Conservation (phyloP, 257 asterid genomes). For the Nicotiana knightiana region DNA sequence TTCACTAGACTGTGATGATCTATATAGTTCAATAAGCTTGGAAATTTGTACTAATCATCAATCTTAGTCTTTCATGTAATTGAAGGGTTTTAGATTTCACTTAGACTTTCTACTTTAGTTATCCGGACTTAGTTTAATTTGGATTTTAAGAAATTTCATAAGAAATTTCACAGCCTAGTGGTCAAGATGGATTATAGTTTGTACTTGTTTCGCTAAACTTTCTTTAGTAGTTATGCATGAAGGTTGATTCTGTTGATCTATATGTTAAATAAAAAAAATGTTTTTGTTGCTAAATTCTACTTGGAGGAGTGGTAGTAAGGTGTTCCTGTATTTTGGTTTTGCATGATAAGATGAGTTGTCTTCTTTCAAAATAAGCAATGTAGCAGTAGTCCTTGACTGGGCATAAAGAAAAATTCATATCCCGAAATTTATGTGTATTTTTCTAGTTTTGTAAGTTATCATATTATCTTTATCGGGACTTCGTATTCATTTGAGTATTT, state of each 20-base stretch:
- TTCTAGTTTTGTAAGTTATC: too few species aligned
- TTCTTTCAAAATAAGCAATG: not conserved
- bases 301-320: not conserved
- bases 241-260: not conserved
- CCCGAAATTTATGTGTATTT: too few species aligned
- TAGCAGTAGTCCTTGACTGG: not conserved
- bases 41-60: not conserved
- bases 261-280: too few species aligned
- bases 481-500: too few species aligned
- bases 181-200: not conserved
- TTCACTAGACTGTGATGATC: not conserved
- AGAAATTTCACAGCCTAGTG: not conserved
- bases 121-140: not conserved
- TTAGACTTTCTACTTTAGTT: not conserved
- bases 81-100: not conserved
- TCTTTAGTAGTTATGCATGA: not conserved
- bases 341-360: not conserved
- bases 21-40: not conserved
- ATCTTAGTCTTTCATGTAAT: not conserved
- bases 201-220: not conserved
- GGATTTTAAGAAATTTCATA: not conserved
- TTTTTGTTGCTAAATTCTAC: not conserved
- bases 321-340: not conserved
- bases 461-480: too few species aligned
- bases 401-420: too few species aligned